Percentiles rank a stretch among this genome's conserved stretches.
Conservation (phyloP, 148 eudicot species). For the Pouteria glomerata region DNA sequence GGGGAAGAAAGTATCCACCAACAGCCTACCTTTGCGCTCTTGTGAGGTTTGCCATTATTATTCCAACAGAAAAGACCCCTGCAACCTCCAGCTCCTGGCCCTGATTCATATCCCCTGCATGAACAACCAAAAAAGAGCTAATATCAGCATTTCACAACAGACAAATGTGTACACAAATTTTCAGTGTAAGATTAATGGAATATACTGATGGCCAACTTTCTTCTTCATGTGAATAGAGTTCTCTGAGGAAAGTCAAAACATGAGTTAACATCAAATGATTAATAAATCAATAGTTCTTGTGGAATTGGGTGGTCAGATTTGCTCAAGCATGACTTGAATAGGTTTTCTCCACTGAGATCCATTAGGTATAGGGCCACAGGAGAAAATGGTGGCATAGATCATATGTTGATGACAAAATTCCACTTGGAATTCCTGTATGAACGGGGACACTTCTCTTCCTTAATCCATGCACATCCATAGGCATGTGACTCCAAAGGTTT, state of each 20-base stretch:
- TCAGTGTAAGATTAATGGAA: no score
- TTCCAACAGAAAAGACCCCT: constrained; percentile 84
- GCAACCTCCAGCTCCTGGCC: constrained; percentile 67
- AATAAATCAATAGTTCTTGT: no score
- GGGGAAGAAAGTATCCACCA: neutral
- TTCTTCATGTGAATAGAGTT: no score
- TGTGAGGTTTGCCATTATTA: constrained; percentile 35
- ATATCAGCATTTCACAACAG: no score
- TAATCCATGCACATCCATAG: neutral
- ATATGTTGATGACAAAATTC: neutral
- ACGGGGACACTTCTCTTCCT: neutral
- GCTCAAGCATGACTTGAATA: neutral
- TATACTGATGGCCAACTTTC: no score
- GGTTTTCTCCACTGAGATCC: neutral
- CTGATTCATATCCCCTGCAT: constrained; percentile 89
- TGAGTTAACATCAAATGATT: no score
- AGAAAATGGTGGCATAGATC: neutral
- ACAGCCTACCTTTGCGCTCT: constrained; percentile 47
- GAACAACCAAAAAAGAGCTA: no score
- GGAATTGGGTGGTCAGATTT: no score
- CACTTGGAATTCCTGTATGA: neutral
- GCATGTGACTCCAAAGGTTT: neutral
- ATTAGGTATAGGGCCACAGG: no score
- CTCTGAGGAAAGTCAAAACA: no score
- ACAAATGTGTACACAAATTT: no score